Evolutionary conservation across 2,329 filamentous ascomycete species (phyloP).

Genomic region (Verticillium albo-atrum): DNA sequence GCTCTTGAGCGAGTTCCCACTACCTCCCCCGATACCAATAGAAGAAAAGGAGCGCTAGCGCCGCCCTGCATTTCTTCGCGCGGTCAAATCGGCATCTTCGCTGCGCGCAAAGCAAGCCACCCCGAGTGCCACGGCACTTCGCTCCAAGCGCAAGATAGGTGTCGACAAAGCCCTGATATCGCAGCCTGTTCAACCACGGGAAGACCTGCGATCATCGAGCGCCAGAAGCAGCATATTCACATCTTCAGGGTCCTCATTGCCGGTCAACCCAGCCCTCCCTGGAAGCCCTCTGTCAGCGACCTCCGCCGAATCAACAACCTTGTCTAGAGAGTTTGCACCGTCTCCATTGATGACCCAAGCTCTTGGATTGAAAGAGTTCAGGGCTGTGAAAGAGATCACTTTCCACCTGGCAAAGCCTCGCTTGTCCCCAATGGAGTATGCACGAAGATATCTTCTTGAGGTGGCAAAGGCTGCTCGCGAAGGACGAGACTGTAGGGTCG

Average conservation of each 20-base stretch:
- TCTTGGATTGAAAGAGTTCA: neutral
- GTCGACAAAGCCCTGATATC: constrained; percentile 10
- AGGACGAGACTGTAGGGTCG: constrained; percentile 20
- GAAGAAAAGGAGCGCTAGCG: neutral
- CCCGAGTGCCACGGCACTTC: constrained; percentile 7
- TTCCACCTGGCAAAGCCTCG: constrained; percentile 20
- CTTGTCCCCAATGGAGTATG: constrained; percentile 35
- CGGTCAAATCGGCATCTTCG: constrained; percentile 3
- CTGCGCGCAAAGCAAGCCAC: neutral
- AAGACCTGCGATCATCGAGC: neutral
- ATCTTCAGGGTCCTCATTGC: neutral
- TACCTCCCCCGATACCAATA: neutral
- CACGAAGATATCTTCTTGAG: constrained; percentile 28
- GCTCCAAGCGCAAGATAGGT: constrained; percentile 8
- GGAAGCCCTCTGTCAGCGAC: neutral
- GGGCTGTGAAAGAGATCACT: neutral
- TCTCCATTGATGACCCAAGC: neutral
- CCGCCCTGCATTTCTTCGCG: neutral
- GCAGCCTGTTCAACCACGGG: neutral
- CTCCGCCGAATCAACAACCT: neutral
- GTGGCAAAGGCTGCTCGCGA: constrained; percentile 22
- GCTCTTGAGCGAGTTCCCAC: neutral
- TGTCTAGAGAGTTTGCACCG: neutral
- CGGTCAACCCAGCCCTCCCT: neutral
- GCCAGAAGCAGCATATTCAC: neutral